Base-by-base conservation (phyloP, 202 grass and related monocot species). In the Setaria viridis region DNA sequence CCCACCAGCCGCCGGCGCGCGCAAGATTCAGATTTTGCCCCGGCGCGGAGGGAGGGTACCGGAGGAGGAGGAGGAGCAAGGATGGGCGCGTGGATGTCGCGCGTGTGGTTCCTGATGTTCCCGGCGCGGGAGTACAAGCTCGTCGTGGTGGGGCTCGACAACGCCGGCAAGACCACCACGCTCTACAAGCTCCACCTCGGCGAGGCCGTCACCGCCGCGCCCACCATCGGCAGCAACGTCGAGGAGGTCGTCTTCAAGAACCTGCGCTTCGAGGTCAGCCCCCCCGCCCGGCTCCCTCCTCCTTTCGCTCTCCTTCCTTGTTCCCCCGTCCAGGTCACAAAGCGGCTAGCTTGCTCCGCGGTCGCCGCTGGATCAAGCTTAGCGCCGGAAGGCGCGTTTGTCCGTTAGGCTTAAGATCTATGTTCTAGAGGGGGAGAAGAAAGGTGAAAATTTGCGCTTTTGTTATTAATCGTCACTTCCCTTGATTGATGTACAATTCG, bases 191-290 rank as follows among this genome's bases (percentile, higher is more conserved):
- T 98, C 80, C 95, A 98, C 82, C 91, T 98, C 16, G 95, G 95
- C 75, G 95, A 98, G 90, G 95, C 94, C 33, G 95, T 98, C 58
- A 98, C 91, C 84, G 92, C 93, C 35, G 94, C 90, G 17, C 95
- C 95, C 55, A 98, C 95, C 78, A 91, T 98, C 81, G 93, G 95
- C 63, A 98, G 95, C 91, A 98, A 98, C 86, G 93, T 98, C 74
- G 95, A 98, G 86, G 95, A 98, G 88, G 95, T 98, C 62, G 91
- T 98, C 58, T 98, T 94, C 84, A 98, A 98, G 91, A 98, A 98
- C 80, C 95, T 98, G 45, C 91, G 95, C 4, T 98, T 98, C 43
- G 95, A 98, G 93, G 95, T 98, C 54, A 72, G 39, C 19, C 19
- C 0, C 41, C 72, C 5, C 72, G 9, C 77, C 39, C 12, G 2